A percentile compares a stretch with the other conserved stretches of the same genome.
These are phyloP conservation scores for Candolleomyces efflorescens DNA, from an alignment of 768 basidiomycete genomes.

Conservation along the genomic window DNA sequence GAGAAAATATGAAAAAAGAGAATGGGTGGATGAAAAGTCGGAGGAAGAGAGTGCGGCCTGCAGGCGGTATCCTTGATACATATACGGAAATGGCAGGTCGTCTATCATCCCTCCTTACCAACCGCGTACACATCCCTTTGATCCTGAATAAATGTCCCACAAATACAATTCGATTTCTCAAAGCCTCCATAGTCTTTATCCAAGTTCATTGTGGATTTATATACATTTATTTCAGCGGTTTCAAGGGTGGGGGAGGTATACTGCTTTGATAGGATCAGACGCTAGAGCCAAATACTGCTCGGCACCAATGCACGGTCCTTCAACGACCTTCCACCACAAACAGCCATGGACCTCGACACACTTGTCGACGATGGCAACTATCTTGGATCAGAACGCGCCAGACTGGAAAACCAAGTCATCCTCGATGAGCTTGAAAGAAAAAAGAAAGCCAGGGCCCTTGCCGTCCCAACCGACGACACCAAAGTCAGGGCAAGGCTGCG, in stretches of 20 bases:
- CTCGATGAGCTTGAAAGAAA: slow-evolving; percentile 96
- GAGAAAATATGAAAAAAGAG: slow-evolving; percentile 20
- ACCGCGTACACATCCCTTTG: not conserved
- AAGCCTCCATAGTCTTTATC: too few relatives aligned
- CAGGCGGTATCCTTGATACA: slow-evolving; percentile 1
- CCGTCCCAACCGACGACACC: slow-evolving; percentile 95
- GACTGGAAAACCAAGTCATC: slow-evolving; percentile 79
- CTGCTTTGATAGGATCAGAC: not conserved
- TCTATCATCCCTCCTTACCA: slow-evolving; percentile 16
- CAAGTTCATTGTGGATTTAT: too few relatives aligned
- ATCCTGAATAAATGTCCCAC: not conserved
- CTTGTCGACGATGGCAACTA: slow-evolving; percentile 78
- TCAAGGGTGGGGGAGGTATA: too few relatives aligned
- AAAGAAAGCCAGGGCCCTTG: slow-evolving; percentile 89
- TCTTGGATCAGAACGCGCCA: slow-evolving; percentile 67
- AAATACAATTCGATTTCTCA: too few relatives aligned
- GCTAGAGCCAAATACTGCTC: not conserved
- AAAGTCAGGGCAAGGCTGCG: slow-evolving; percentile 85
- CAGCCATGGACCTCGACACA: slow-evolving; percentile 60
- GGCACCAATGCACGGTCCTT: not conserved
- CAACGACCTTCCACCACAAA: not conserved
- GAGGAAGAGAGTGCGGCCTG: slow-evolving; percentile 4
- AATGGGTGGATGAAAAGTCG: slow-evolving; percentile 6
- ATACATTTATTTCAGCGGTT: too few relatives aligned
- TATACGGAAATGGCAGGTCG: slow-evolving; percentile 5